These are phyloP conservation scores for Phlebiopsis flavidoalba DNA, from an alignment of 768 basidiomycete species.

Conservation along the genomic window DNA sequence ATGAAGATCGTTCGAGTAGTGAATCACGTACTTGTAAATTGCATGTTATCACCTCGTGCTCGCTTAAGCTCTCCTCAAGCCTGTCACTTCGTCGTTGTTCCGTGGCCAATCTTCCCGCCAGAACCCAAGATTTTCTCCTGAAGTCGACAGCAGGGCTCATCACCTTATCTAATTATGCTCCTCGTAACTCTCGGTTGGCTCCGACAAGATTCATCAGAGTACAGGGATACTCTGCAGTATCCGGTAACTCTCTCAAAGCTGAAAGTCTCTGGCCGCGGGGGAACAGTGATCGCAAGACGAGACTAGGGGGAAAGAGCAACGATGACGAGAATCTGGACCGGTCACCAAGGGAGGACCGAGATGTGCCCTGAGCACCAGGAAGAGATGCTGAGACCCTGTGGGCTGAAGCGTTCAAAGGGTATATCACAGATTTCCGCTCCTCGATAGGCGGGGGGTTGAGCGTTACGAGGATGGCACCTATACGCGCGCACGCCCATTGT, in stretches of 20 bases:
- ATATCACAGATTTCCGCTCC: constrained; percentile 60
- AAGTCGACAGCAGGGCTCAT: constrained; percentile 62
- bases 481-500: constrained; percentile 83
- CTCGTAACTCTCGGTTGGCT: constrained; percentile 32
- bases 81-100: constrained; percentile 41
- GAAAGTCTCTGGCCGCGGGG: no score
- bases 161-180: constrained; percentile 35
- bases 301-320: constrained; percentile 47
- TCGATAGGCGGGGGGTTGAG: constrained; percentile 79
- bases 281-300: no score
- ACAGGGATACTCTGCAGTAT: constrained; percentile 64
- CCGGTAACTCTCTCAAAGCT: no score
- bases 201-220: constrained; percentile 55
- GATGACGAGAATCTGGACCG: constrained; percentile 53
- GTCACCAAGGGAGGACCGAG: constrained; percentile 58
- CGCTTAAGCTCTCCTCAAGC: constrained; percentile 35
- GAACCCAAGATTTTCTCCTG: constrained; percentile 61
- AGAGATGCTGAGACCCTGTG: constrained; percentile 65
- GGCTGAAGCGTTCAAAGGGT: constrained; percentile 59
- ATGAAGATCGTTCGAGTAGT: not conserved
- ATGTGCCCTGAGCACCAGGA: constrained; percentile 69
- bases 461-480: constrained; percentile 80
- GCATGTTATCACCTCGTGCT: constrained; percentile 78
- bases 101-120: constrained; percentile 54
- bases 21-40: constrained; percentile 69